Percentiles rank a stretch among this genome's conserved stretches.
phyloP scores from a whole-genome alignment of 805 yeast species.

The Kuraishia piskuri region DNA sequence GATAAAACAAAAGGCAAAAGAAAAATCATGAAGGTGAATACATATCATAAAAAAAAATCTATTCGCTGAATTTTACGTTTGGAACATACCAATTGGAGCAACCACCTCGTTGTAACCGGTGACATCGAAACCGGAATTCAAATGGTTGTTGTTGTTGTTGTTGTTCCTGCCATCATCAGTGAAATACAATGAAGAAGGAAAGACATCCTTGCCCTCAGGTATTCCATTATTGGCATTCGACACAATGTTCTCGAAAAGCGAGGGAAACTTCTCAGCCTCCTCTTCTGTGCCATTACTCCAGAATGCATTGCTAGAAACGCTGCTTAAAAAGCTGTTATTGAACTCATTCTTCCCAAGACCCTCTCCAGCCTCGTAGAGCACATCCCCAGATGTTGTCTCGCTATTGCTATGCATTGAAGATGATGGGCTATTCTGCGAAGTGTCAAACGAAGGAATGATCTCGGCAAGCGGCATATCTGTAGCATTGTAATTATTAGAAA shows the following conservation, averaged over 20 bases:
- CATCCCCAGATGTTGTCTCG: background rate
- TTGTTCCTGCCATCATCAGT: background rate
- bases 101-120: background rate
- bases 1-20: background rate
- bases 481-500: background rate
- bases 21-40: too few species aligned
- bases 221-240: background rate
- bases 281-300: background rate
- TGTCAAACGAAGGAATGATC: background rate
- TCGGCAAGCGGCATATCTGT: background rate
- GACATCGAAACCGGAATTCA: background rate
- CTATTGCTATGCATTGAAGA: background rate
- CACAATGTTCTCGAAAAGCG: background rate
- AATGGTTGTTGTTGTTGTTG: background rate
- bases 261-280: background rate
- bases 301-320: background rate
- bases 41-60: background rate
- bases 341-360: background rate
- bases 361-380: background rate
- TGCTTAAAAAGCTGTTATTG: background rate
- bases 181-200: background rate
- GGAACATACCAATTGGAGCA: background rate
- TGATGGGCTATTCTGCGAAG: background rate
- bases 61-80: background rate
- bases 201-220: background rate